Evolutionary conservation across 768 basidiomycete species (phyloP).

Genomic region (Mycena galopus): DNA sequence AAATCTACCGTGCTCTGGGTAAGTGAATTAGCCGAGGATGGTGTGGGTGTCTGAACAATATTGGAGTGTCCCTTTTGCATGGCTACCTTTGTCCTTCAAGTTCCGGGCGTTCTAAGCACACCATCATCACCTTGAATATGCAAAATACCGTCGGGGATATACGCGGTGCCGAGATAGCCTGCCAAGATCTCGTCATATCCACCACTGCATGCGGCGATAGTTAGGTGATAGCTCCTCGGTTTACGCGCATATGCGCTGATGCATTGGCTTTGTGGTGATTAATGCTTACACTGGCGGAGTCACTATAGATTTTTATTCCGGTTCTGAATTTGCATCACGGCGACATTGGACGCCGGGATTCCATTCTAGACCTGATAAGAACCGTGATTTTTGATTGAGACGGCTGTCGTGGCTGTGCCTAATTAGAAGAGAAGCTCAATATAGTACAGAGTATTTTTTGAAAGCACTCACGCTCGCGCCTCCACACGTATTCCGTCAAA

Average conservation of each 20-base stretch:
- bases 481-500: neutral
- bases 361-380: neutral
- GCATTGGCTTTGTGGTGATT: neutral
- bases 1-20: neutral
- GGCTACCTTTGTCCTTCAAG: neutral
- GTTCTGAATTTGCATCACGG: neutral
- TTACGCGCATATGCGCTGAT: neutral
- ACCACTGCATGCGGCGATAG: constrained; percentile 18
- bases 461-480: neutral
- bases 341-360: neutral
- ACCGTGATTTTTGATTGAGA: neutral
- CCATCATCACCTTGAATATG: neutral
- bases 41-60: neutral
- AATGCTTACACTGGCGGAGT: neutral
- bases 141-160: neutral
- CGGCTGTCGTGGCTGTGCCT: constrained; percentile 23
- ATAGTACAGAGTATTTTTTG: neutral
- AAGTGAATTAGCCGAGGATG: neutral
- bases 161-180: constrained; percentile 7
- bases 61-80: neutral
- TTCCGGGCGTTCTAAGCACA: neutral
- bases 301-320: neutral
- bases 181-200: neutral
- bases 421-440: constrained; percentile 26
- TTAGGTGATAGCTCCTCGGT: neutral